Evolutionary conservation across 2,329 filamentous ascomycete genomes (phyloP), one percentile per base, ranked within the genome.

Genomic region (Exophiala bonariae): DNA sequence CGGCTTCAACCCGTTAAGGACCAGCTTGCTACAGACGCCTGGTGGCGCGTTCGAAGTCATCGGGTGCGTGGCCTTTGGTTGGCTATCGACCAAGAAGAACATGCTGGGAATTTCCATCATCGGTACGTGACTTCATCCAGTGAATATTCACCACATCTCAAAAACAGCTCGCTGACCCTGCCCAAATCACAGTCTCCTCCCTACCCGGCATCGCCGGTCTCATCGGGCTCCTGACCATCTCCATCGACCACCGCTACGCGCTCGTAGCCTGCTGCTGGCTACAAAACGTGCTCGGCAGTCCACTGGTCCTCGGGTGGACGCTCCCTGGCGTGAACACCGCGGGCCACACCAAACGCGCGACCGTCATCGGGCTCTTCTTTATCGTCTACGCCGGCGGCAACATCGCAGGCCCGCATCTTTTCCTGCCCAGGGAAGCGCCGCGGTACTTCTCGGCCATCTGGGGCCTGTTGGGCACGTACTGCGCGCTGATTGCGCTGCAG

Each of bases 241-340:
- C 61, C 16, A 61, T 76, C 3, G 59, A 69, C 3, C 66, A 77
- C 39, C 71, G 70, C 43, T 68, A 75, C 63, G 71, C 69, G 2
- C 66, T 79, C 2, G 74, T 77, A 0, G 76, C 65, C n/a, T 78
- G 75, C 55, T 75, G 73, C 6, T 79, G 76, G 76, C 60, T 79
- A 10, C 73, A 77, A 49, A 73, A 73, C 33, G 63, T 77, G 2
- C 49, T 78, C 31, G 76, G 76, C 3, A 72, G 74, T 0, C 72
- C 76, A 0, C 69, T 79, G 2, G 72, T 79, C 31, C 53, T 79
- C 1, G 75, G 66, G 30, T 80, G 76, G 76, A 78, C 76, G 18
- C 53, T 79, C 0, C 68, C 77, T 10, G 72, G 67, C 2, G 63
- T 69, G n/a, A 75, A 67, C 52, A 61, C 72, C 10, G 69, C 73